Base-by-base conservation (phyloP, 2,329 filamentous ascomycete species). In the Cercospora canescens region DNA sequence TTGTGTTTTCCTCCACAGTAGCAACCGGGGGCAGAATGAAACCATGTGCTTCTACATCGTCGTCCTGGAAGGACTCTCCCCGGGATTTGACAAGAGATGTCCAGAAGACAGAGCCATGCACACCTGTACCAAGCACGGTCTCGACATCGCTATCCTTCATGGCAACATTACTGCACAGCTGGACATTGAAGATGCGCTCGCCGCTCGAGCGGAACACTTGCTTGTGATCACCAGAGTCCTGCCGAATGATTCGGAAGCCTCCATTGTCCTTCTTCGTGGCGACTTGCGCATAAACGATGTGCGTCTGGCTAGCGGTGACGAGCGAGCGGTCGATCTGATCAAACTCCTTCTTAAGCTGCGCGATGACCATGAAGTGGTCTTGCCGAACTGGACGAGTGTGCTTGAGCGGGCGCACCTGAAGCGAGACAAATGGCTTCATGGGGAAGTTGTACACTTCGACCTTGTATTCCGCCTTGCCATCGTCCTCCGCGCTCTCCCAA, bases 91-190 rank as follows among this genome's bases (percentile, higher is more conserved):
- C 90, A 71, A 96, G 88, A 75, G 91, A 86, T 11, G 93, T 89
- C 91, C 95, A 99, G 82, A 98, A 97, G n/a, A 98, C 93, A 9
- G 94, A 92, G 52, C 95, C 96, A 74, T 94, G 96, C 72, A 97
- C 90, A 66, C 94, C 94, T 64, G 95, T 98, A 45, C 92, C 94
- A 63, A 99, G 89, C 62, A 98, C 90, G 55, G 91, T 88, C 78
- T 99, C 93, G 62, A 89, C 87, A 39, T 89, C 88, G 21, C 85
- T 80, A 21, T 82, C 79, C 18, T 83, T 80, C 48, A 80, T 77
- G 18, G 85, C 82, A 7, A 54, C 16, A 48, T 89, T 86, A 24
- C 89, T 87, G 62, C 92, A 96, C 70, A 97, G 87, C 72, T 93
- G 87, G 24, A 99, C 90, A 76, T 95, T 97, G 84, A 98, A 98